These are phyloP conservation scores for Crithidia acanthocephali DNA, from an alignment of 208 protist genomes.

Conservation along the genomic window DNA sequence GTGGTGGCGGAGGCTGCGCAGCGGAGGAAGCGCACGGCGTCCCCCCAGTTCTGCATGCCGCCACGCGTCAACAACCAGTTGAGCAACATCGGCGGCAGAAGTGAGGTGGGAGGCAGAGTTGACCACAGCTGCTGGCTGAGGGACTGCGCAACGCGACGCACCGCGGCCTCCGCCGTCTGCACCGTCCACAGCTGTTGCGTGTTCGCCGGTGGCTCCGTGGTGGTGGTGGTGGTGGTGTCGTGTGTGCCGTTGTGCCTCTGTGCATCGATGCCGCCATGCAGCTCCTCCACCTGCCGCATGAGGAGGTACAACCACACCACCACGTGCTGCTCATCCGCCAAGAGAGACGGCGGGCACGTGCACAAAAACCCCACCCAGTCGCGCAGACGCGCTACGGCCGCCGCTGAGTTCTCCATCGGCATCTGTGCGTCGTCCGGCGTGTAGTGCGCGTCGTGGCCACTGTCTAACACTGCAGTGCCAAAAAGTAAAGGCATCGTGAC, in stretches of 20 bases:
- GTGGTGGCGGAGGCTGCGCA: neutral
- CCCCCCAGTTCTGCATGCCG: slow-evolving; percentile 18
- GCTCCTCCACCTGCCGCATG: slow-evolving; percentile 32
- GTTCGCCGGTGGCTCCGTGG: too few species aligned
- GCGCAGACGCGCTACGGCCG: slow-evolving; percentile 1
- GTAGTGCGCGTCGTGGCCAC: too few species aligned
- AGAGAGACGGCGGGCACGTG: slow-evolving; percentile 10
- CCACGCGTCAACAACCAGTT: slow-evolving; percentile 31
- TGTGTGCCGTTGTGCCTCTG: neutral
- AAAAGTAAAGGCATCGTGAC: neutral
- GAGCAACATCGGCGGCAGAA: slow-evolving; percentile 32
- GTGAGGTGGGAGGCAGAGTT: slow-evolving; percentile 9
- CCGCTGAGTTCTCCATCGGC: too few species aligned
- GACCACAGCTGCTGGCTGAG: slow-evolving; percentile 27
- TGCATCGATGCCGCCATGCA: neutral
- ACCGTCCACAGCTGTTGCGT: slow-evolving; percentile 2
- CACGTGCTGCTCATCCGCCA: slow-evolving; percentile 13
- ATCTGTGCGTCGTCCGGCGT: too few species aligned
- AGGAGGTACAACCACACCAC: slow-evolving; percentile 31
- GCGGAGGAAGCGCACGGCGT: slow-evolving; percentile 24
- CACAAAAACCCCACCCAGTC: slow-evolving; percentile 22
- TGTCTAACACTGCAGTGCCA: neutral
- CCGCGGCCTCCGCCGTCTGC: slow-evolving; percentile 7
- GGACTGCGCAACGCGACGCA: slow-evolving; percentile 10
- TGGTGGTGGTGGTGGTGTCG: neutral